These are phyloP conservation scores for Cladosporium sp. DNA, from an alignment of 2,329 filamentous ascomycete species.

Conservation along the genomic window DNA sequence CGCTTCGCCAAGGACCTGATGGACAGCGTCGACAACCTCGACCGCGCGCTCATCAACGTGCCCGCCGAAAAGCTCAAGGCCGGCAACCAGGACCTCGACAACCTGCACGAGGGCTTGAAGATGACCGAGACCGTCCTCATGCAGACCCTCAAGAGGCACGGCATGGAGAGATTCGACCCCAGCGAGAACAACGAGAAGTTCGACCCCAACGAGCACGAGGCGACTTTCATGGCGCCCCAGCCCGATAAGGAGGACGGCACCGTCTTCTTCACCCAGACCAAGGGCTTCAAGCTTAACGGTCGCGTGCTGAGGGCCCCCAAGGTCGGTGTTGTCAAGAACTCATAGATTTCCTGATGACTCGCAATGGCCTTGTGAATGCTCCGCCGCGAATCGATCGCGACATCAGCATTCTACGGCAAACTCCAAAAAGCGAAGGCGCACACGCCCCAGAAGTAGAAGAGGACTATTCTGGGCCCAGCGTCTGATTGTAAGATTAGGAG, in stretches of 20 bases:
- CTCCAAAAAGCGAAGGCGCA: too few relatives aligned
- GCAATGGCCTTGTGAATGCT: too few relatives aligned
- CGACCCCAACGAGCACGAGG: slow-evolving; percentile 95
- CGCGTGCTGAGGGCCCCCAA: slow-evolving; percentile 86
- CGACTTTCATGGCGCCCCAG: slow-evolving; percentile 88
- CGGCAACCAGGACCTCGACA: slow-evolving; percentile 67
- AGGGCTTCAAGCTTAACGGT: slow-evolving; percentile 92
- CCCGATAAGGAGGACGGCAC: slow-evolving; percentile 83
- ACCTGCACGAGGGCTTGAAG: slow-evolving; percentile 82
- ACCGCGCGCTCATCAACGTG: slow-evolving; percentile 81
- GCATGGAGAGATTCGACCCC: slow-evolving; percentile 84
- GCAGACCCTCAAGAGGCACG: slow-evolving; percentile 87
- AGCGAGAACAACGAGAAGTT: slow-evolving; percentile 71
- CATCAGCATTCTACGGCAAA: too few relatives aligned
- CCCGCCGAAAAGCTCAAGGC: slow-evolving; percentile 66
- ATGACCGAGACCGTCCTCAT: slow-evolving; percentile 93
- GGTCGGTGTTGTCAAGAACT: slow-evolving; percentile 91
- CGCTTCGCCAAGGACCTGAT: slow-evolving; percentile 91
- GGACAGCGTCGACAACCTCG: slow-evolving; percentile 94
- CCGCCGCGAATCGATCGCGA: not conserved
- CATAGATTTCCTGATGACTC: not conserved
- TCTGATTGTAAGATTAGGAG: slow-evolving; percentile 3
- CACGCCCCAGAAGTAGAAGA: too few relatives aligned
- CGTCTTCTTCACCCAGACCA: slow-evolving; percentile 90
- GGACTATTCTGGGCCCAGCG: not conserved